phyloP scores from a whole-genome alignment of 768 basidiomycete species.

The Neoboletus subvelutipes region DNA sequence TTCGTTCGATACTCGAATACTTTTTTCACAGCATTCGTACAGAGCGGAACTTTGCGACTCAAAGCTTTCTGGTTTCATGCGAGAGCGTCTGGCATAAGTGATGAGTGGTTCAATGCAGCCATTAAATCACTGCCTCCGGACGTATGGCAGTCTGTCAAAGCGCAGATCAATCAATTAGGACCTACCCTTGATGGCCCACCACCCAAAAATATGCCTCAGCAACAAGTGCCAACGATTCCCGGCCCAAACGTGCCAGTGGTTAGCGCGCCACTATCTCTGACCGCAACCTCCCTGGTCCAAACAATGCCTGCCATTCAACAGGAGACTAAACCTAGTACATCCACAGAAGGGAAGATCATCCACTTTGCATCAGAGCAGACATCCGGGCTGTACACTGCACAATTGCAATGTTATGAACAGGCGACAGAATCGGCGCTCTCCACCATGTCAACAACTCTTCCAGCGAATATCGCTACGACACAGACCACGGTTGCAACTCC shows the following conservation, averaged over 20 bases:
- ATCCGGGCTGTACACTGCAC: constrained; percentile 8
- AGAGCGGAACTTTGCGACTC: constrained; percentile 19
- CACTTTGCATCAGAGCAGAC: background rate
- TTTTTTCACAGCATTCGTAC: constrained; percentile 2
- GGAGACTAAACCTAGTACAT: background rate
- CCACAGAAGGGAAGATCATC: background rate
- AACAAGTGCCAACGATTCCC: background rate
- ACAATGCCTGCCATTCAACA: background rate
- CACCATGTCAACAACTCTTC: background rate
- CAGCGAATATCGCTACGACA: background rate
- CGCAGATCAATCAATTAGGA: constrained; percentile 4
- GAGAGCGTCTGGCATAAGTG: constrained; percentile 14
- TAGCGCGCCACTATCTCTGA: background rate
- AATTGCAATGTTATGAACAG: constrained; percentile 24
- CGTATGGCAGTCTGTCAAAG: constrained; percentile 10
- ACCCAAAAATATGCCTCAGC: background rate
- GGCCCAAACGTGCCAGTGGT: background rate
- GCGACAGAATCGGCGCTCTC: constrained; percentile 9
- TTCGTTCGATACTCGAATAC: background rate
- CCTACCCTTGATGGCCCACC: background rate
- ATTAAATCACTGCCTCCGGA: constrained; percentile 17
- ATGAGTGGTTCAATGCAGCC: constrained; percentile 22
- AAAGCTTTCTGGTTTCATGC: constrained; percentile 16
- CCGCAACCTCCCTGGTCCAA: background rate
- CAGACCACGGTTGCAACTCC: constrained; percentile 12